phyloP scores from a whole-genome alignment of 1,139 yeast species.

The Saccharomyces uvarum region DNA sequence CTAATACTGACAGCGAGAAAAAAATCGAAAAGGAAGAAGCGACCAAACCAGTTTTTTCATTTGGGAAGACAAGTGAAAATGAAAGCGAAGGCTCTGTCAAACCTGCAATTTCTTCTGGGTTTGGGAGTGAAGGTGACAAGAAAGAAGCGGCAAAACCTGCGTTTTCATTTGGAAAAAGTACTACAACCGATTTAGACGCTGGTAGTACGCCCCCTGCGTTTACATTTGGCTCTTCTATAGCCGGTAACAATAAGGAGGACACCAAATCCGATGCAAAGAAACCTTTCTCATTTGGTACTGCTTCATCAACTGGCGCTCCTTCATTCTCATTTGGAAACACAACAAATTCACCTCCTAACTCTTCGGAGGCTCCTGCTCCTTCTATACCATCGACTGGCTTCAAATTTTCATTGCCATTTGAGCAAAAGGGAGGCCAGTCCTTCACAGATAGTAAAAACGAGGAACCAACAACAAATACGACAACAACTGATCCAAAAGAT shows the following conservation, averaged over 20 bases:
- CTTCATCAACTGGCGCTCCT: conserved; percentile 10
- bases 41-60: conserved; percentile 16
- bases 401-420: conserved; percentile 30
- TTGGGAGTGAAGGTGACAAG: conserved; percentile 5
- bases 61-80: conserved; percentile 10
- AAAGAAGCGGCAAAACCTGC: conserved; percentile 19
- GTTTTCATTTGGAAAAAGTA: conserved; percentile 27
- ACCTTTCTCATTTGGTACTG: neutral
- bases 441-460: conserved; percentile 15
- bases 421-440: conserved; percentile 10
- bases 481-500: conserved; percentile 38
- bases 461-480: conserved; percentile 12
- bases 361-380: conserved; percentile 3
- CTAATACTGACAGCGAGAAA: conserved; percentile 5
- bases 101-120: conserved; percentile 32
- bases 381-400: conserved; percentile 22
- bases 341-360: neutral
- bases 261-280: conserved; percentile 3
- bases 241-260: conserved; percentile 9
- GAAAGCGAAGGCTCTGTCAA: conserved; percentile 11
- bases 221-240: conserved; percentile 24
- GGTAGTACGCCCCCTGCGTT: conserved; percentile 23
- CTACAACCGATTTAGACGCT: neutral
- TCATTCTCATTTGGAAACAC: conserved; percentile 19
- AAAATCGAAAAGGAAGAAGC: neutral